These are phyloP conservation scores for Ajuga chamaepitys DNA, from an alignment of 257 asterid species.

Conservation along the genomic window DNA sequence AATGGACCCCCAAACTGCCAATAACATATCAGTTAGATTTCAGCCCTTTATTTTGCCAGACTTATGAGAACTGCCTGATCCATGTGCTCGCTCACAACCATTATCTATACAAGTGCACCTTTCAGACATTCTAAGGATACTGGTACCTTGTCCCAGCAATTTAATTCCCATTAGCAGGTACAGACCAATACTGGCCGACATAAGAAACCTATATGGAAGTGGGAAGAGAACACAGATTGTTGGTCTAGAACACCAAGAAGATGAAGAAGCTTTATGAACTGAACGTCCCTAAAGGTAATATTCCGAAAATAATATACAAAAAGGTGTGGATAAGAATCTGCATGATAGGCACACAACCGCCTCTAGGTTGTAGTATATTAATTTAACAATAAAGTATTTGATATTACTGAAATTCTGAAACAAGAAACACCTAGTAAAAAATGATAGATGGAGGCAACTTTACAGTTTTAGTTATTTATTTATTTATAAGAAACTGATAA, in stretches of 20 bases:
- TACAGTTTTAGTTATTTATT: too few species aligned
- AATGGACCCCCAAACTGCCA: neutral
- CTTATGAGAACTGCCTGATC: neutral
- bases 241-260: neutral
- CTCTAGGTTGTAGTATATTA: neutral
- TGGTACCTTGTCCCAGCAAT: neutral
- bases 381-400: slow-evolving; percentile 1
- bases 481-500: too few species aligned
- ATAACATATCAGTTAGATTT: neutral
- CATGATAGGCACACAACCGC: slow-evolving; percentile 1
- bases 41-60: slow-evolving; percentile 1
- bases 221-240: neutral
- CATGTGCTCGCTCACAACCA: neutral
- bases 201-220: neutral
- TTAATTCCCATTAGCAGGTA: too few species aligned
- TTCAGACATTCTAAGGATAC: neutral
- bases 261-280: neutral
- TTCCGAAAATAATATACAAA: neutral
- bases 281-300: neutral
- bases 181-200: neutral
- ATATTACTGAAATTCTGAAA: neutral
- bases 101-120: neutral
- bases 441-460: neutral
- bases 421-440: neutral
- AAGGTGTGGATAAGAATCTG: neutral